Evolutionary conservation across 2,329 filamentous ascomycete genomes (phyloP), one percentile per base, ranked within the genome.

Genomic region (Fusarium irregulare): DNA sequence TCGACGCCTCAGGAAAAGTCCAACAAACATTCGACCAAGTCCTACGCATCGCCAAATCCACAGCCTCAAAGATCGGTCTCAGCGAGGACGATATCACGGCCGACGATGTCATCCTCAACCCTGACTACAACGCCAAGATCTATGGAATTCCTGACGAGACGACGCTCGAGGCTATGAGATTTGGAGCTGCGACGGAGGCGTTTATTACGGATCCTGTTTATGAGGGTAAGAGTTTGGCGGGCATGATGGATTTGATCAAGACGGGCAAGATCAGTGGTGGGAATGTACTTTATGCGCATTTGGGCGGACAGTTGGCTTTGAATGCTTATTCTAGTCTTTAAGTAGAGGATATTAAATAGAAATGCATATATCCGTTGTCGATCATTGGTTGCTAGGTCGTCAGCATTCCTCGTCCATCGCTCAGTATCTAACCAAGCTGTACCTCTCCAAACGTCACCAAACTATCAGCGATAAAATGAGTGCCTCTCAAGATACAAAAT

Each of bases 121-220:
- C 70, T 23, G 63, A 76, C 61, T 93, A 91, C 75, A 89, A 92
- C 77, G 91, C 85, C 20, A 89, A 89, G 10, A 80, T 85, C 9
- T 93, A 93, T 77, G 91, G 91, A 3, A 84, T 92, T 60, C 89
- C 90, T 0, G 89, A 91, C 70, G 80, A 87, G 76, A 81, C 82
- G 73, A 93, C 91, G 2, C 84, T 90, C 51, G 88, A 88, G 32
- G 91, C 90, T 0, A 93, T 93, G 76, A 86, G 86, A 77, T 89
- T 91, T 75, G 89, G 88, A 7, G 91, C 91, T 1, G 78, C 82
- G 62, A 92, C 88, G 2, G 91, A 93, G 80, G 91, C 87, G 0
- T 89, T 93, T 72, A 91, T 93, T 67, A 93, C 90, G 0, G 91
- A 93, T 75, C 91, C 91, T 0, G 91, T 93, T 3, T 93, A 93